phyloP scores from a whole-genome alignment of 768 basidiomycete species.

The Gyrodon lividus region DNA sequence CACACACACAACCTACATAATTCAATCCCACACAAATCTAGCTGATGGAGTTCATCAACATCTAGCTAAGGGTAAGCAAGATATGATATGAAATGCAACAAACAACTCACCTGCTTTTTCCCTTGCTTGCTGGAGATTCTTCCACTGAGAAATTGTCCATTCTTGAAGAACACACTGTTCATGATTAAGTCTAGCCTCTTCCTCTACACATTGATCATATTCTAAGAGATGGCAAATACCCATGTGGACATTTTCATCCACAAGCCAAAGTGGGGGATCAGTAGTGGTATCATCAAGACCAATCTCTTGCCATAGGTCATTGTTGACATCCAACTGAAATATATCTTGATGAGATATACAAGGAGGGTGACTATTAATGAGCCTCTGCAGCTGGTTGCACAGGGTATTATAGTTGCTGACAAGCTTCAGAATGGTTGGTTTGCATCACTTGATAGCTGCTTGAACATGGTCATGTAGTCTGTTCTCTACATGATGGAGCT shows the following conservation, averaged over 20 bases:
- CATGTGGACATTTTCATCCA: conserved; percentile 1
- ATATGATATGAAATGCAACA: neutral
- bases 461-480: conserved; percentile 29
- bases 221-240: conserved; percentile 8
- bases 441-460: conserved; percentile 22
- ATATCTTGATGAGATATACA: conserved; percentile 21
- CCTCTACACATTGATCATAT: conserved; percentile 9
- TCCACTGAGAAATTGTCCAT: neutral
- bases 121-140: neutral
- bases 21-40: neutral
- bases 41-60: neutral
- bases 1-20: neutral
- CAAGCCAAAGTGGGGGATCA: conserved; percentile 11
- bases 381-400: conserved; percentile 16
- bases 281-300: conserved; percentile 24
- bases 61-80: neutral
- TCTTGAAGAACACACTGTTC: conserved; percentile 6
- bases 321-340: conserved; percentile 35
- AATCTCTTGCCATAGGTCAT: conserved; percentile 35
- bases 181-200: conserved; percentile 2
- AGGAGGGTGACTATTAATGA: conserved; percentile 27
- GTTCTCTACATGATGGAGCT: conserved; percentile 14
- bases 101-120: neutral
- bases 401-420: conserved; percentile 30
- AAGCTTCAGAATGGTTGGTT: conserved; percentile 26